Percentiles rank a stretch among this genome's conserved stretches.
These are phyloP conservation scores for Malus hybrid DNA, from an alignment of 331 rosid genomes.

Conservation along the genomic window DNA sequence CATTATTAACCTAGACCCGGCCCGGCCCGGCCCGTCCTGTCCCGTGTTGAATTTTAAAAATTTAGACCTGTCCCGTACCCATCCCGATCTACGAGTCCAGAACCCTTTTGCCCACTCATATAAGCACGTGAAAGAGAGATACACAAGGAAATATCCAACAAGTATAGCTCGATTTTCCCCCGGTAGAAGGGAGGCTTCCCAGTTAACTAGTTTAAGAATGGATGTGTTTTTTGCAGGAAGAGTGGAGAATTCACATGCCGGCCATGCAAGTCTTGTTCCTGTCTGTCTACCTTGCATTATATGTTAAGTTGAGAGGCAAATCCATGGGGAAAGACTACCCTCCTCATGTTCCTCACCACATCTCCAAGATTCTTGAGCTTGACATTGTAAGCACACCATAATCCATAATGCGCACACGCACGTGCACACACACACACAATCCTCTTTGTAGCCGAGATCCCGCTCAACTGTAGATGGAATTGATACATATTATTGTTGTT, in stretches of 20 bases:
- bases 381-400: conserved; percentile 27
- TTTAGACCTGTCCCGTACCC: too few species aligned
- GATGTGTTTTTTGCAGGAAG: conserved; percentile 28
- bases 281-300: conserved; percentile 18
- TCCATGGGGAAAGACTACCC: conserved; percentile 43
- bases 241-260: conserved; percentile 38
- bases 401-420: background rate
- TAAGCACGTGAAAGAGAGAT: background rate
- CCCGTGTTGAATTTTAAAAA: too few species aligned
- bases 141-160: background rate
- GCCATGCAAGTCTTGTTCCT: conserved; percentile 31
- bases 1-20: too few species aligned
- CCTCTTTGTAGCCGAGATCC: too few species aligned
- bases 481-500: too few species aligned
- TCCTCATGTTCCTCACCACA: conserved; percentile 32
- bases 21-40: too few species aligned
- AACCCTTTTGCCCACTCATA: too few species aligned
- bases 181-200: too few species aligned
- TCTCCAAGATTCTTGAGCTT: conserved; percentile 35
- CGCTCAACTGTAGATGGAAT: too few species aligned
- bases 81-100: too few species aligned
- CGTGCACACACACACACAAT: too few species aligned
- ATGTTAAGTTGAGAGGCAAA: conserved; percentile 30
- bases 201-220: background rate
- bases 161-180: background rate